Evolutionary conservation across 2,329 filamentous ascomycete species (phyloP), one percentile per base, ranked within the genome.

Genomic region (Colletotrichum sp.): DNA sequence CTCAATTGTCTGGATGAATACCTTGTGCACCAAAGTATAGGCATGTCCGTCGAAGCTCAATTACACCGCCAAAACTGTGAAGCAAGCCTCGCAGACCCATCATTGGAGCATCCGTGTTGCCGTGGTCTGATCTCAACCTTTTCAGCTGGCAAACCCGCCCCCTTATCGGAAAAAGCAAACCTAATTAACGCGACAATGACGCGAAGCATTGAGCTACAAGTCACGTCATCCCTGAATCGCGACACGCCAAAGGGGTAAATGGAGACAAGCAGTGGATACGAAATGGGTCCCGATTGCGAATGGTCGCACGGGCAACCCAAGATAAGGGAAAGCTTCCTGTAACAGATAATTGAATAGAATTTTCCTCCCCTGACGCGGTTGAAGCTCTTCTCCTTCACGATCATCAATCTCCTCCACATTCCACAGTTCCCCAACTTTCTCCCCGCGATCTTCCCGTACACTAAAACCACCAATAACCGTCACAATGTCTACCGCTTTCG

Each of bases 401-500:
- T 69, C 34, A 69, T 24, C 44, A 52, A 52, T 69, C 32, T 57
- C 68, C 72, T 52, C 28, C 63, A 34, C 63, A 44, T 8, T 28
- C 8, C 18, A 32, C 12, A 36, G 24, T 28, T 32, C 63, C 67
- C 65, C n/a, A 60, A 52, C 44, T n/a, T 18, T 28, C 44, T 32
- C 49, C 12, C 21, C 52, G 21, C 34, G 21, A 34, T 32, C 32
- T 32, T 24, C 44, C 44, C n/a, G 44, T 52, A 21, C 44, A 13
- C n/a, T 52, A 21, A 52, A 7, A 52, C 44, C 44, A 24, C 44
- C 44, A 24, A 49, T 26, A 52, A 39, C 24, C 68, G 18, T 18
- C 79, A 83, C 64, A 34, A 88, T 88, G 86, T 87, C 86, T 78
- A 79, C 84, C 69, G 86, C 86, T 59, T 88, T 88, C 78, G 87